Base-by-base conservation (phyloP, 108 stramenopile genomes). In the Skeletonema potamos region DNA sequence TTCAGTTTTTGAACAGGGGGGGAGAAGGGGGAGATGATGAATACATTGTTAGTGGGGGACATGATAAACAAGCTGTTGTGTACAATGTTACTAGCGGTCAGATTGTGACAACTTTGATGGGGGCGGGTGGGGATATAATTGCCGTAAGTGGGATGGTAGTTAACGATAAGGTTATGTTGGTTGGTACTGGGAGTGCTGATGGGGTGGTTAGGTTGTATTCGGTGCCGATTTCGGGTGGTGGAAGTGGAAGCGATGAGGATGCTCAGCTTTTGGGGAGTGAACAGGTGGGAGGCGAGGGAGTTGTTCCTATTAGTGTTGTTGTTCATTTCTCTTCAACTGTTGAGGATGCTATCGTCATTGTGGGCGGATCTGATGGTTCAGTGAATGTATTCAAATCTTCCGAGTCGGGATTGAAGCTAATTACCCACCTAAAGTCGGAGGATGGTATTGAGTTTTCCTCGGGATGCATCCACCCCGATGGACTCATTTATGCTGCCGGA, bases 401-500 rank as follows among this genome's bases (percentile, higher is more conserved):
- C 7, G 18, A 24, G 22, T 27, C 71, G 26, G 28, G 32, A 18
- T 82, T 77, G 59, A 28, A 58, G 62, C 34, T 34, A 70, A 36
- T 54, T 26, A 18, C 29, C 32, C 18, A 68, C 62, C 51, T 63
- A n/a, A 54, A 63, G 44, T 54, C 59, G 24, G 73, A 72, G 5
- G 48, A 74, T 41, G 67, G 73, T 8, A 65, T 46, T 10, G 68
- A 70, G 15, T 87, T 80, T 58, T 82, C 91, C 1, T 75, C 73
- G 32, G 91, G 85, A 10, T 82, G 68, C 24, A 34, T 98, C 51
- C 97, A 98, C 81, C 96, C 96, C 9, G 97, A 98, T 83, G 97
- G 97, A 26, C 69, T 96, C 17, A 83, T 98, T 51, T 88, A 89
- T 62, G 89, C 76, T n/a, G 74, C 72, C 0, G 95, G 90, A 11